Percentiles rank a stretch among this genome's conserved stretches.
Conservation (phyloP, 1,284 basidiomycete genomes). For the Ceratobasidium sp. region DNA sequence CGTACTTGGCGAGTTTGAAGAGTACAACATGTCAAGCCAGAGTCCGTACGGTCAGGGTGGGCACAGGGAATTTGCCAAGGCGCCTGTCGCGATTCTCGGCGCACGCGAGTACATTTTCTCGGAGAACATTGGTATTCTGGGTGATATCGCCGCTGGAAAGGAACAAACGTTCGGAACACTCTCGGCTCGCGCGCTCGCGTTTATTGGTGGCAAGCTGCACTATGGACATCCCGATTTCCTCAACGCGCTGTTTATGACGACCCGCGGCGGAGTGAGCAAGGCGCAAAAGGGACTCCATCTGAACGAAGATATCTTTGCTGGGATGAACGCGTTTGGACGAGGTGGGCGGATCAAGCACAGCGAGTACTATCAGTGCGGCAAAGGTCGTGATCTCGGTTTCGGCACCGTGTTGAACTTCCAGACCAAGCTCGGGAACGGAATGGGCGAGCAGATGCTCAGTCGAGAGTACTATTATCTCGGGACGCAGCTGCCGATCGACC, state of each 20-base stretch:
- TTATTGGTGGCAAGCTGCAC: conserved; percentile 98
- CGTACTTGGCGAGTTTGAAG: conserved; percentile 96
- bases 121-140: conserved; percentile 99
- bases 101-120: conserved; percentile 99
- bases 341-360: conserved; percentile 99
- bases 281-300: conserved; percentile 98
- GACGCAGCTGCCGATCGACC: conserved; percentile 97
- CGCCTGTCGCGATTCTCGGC: conserved; percentile 96
- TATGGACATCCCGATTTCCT: conserved; percentile 99
- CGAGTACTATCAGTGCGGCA: conserved; percentile 98
- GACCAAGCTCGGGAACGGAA: conserved; percentile 99
- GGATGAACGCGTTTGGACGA: conserved; percentile 98
- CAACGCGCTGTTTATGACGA: conserved; percentile 97
- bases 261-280: conserved; percentile 97
- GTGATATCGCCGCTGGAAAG: conserved; percentile 98
- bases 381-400: conserved; percentile 98
- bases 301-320: conserved; percentile 99
- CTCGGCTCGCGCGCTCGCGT: conserved; percentile 92
- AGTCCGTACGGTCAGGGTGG: conserved; percentile 95
- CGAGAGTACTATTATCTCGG: conserved; percentile 99
- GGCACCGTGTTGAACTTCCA: conserved; percentile 99
- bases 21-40: conserved; percentile 85
- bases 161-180: conserved; percentile 99
- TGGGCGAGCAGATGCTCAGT: conserved; percentile 99
- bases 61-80: conserved; percentile 85